Evolutionary conservation across 176 grass and related monocot species (phyloP).

Genomic region (Bothriochloa decipiens): DNA sequence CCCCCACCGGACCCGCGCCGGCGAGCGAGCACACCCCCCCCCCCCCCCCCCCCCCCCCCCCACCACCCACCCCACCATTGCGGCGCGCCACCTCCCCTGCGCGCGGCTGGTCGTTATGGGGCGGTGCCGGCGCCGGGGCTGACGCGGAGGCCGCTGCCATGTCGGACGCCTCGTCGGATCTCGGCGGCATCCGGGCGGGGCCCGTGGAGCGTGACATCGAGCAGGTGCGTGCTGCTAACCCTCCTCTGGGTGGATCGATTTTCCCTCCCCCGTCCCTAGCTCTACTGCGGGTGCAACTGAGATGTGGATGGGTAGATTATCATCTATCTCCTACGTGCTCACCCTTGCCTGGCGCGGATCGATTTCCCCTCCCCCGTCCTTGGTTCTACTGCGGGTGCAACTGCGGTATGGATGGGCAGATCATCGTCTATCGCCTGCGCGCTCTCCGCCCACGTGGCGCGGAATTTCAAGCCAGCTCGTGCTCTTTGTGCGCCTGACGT

Average conservation of each 20-base stretch:
- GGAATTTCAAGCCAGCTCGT: background rate
- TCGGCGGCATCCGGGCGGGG: conserved; percentile 59
- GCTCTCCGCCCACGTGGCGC: background rate
- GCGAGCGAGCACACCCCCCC: too few species aligned
- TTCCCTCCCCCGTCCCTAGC: too few species aligned
- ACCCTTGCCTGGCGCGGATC: background rate
- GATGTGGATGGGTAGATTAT: background rate
- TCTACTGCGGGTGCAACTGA: conserved; percentile 18
- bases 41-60: too few species aligned
- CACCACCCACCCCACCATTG: too few species aligned
- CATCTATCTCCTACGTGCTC: too few species aligned
- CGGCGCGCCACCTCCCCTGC: too few species aligned
- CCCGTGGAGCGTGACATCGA: conserved; percentile 96
- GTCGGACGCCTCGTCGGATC: conserved; percentile 76
- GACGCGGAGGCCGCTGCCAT: conserved; percentile 54
- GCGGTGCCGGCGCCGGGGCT: conserved; percentile 28
- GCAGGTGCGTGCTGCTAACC: conserved; percentile 55
- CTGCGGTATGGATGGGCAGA: background rate
- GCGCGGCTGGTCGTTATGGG: conserved; percentile 4
- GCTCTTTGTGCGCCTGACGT: background rate
- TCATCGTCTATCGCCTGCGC: background rate
- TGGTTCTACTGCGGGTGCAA: background rate
- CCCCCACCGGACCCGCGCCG: too few species aligned
- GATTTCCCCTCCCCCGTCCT: background rate
- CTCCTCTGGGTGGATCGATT: conserved; percentile 4